These are phyloP conservation scores for Penicillium steckii DNA, from an alignment of 495 filamentous ascomycete genomes.

Conservation along the genomic window DNA sequence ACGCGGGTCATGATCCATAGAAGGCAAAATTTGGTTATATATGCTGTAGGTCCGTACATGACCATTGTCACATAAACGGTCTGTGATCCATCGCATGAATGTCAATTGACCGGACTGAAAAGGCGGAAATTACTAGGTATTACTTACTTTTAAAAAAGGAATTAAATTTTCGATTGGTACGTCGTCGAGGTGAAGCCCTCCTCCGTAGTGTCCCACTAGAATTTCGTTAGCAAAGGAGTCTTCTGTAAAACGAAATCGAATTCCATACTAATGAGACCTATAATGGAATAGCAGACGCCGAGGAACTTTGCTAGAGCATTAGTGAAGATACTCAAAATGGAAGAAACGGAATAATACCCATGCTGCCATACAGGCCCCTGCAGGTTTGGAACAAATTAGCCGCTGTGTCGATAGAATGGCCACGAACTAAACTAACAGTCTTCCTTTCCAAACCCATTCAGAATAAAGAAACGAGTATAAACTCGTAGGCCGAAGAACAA, in stretches of 20 bases:
- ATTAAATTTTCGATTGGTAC: conserved; percentile 15
- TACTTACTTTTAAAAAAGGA: conserved; percentile 19
- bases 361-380: not conserved
- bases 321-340: not conserved
- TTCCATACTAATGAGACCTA: conserved; percentile 17
- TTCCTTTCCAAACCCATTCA: conserved; percentile 24
- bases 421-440: conserved; percentile 23
- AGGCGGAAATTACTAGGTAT: too few species aligned
- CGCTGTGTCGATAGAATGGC: not conserved
- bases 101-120: too few species aligned
- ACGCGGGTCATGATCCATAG: conserved; percentile 41
- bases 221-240: too few species aligned
- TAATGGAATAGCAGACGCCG: conserved; percentile 25
- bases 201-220: conserved; percentile 24
- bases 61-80: conserved; percentile 34
- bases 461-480: conserved; percentile 23
- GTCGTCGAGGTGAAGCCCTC: conserved; percentile 23
- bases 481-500: conserved; percentile 24
- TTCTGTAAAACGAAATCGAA: not conserved
- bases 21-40: conserved; percentile 39
- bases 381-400: not conserved
- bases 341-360: not conserved
- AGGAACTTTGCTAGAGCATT: conserved; percentile 15
- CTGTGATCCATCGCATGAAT: not conserved
- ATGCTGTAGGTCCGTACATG: conserved; percentile 42